phyloP scores from a whole-genome alignment of 495 filamentous ascomycete genomes.

The Oleoguttula mirabilis region DNA sequence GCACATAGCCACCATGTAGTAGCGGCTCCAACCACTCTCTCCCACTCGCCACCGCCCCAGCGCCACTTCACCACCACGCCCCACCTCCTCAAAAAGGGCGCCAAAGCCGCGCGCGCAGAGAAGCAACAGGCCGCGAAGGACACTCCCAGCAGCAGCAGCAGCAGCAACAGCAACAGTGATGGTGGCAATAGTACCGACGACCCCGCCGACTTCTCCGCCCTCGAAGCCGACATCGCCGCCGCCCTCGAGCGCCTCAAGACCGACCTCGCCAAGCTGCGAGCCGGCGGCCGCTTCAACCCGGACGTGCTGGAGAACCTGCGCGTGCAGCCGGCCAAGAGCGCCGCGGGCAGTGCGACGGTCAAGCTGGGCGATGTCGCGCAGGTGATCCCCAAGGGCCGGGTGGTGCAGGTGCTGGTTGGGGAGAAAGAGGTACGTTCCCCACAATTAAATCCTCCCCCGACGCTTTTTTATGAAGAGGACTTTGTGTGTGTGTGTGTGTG shows the following conservation, averaged over 20 bases:
- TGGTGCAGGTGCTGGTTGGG: constrained; percentile 51
- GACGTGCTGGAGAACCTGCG: constrained; percentile 52
- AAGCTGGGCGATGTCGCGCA: constrained; percentile 62
- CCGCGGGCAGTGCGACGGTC: constrained; percentile 34
- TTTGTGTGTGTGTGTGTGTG: too few relatives aligned
- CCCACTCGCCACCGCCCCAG: too few relatives aligned
- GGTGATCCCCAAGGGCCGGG: constrained; percentile 59
- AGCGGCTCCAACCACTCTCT: too few relatives aligned
- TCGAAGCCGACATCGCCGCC: constrained; percentile 47
- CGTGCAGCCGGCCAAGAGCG: constrained; percentile 36
- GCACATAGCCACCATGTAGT: too few relatives aligned
- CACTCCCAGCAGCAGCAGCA: not conserved
- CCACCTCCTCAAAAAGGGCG: constrained; percentile 27
- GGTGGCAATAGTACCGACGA: constrained; percentile 35
- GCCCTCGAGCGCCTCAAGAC: constrained; percentile 46
- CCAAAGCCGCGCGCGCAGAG: constrained; percentile 25
- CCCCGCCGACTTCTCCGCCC: constrained; percentile 54
- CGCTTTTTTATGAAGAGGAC: too few relatives aligned
- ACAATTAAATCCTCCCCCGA: too few relatives aligned
- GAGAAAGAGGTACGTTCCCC: constrained; percentile 50
- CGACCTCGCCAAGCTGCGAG: constrained; percentile 52
- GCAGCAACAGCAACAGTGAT: constrained; percentile 4
- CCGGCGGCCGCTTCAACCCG: constrained; percentile 57
- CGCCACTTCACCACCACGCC: constrained; percentile 22
- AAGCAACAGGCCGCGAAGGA: constrained; percentile 14